Base-by-base conservation (phyloP, 805 yeast species). In the Pichia insulana region DNA sequence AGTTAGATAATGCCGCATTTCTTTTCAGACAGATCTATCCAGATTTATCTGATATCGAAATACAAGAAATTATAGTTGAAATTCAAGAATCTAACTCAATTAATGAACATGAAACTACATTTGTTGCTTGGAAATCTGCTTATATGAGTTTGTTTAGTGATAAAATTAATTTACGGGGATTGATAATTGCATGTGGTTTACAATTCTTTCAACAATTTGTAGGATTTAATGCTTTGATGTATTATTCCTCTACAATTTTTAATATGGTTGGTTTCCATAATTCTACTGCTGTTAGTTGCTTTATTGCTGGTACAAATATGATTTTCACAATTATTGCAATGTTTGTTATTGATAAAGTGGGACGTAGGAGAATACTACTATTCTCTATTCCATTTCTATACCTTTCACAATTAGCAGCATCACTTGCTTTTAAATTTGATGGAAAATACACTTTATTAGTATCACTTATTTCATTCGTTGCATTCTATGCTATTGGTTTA, bases 151-250 rank as follows among this genome's bases (percentile, higher is more conserved):
- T 83, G 51, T 90, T 83, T 59, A 63, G 64, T 1, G 74, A 72
- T 31, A 85, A 86, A 31, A 80, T 94, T 1, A 89, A 90, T 62
- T 76, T 86, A 47, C 78, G 97, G 56, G 97, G 96, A 5, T 71
- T 92, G 47, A 68, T 88, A 27, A 78, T 90, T 55, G 92, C 90
- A 9, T 88, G 96, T 69, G 96, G 92, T 28, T 67, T 90, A 50
- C 97, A 92, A 65, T 96, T 95, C 44, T 83, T 92, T 56, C 97
- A 90, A 68, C 98, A 90, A 65, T 88, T 90, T 55, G 83, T 95
- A 15, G 97, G 97, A 50, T 90, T 90, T 76, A 92, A 90, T 66
- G 86, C 97, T 6, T 73, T 90, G 54, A 85, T 90, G 95, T 90
- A 92, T 68, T 90, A 89, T 64, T 83, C 95, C 37, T 80, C 95